These are phyloP conservation scores for Melampsora larici-populina DNA, from an alignment of 1,284 basidiomycete species.

Conservation along the genomic window DNA sequence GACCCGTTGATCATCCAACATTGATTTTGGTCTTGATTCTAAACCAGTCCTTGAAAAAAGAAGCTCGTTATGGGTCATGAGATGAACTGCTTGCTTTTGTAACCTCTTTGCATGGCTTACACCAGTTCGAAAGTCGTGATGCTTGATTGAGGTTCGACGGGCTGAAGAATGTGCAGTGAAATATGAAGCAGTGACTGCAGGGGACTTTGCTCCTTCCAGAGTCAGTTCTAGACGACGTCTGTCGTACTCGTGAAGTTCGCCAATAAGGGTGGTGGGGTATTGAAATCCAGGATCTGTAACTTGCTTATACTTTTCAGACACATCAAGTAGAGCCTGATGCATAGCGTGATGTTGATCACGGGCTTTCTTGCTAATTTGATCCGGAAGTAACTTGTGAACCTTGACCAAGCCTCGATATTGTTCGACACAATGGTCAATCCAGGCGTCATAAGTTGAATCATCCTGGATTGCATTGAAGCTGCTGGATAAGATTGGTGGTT, in stretches of 20 bases:
- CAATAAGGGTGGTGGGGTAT: neutral
- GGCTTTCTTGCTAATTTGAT: too few relatives aligned
- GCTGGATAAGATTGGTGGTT: too few relatives aligned
- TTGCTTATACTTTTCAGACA: neutral
- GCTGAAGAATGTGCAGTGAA: slow-evolving; percentile 21
- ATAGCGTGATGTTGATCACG: too few relatives aligned
- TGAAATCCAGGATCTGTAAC: neutral
- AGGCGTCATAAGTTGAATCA: too few relatives aligned
- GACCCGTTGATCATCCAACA: slow-evolving; percentile 8
- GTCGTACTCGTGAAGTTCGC: slow-evolving; percentile 23
- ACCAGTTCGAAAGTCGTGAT: neutral
- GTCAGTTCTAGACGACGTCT: neutral
- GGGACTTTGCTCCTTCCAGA: neutral
- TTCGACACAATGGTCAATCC: too few relatives aligned
- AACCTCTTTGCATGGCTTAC: slow-evolving; percentile 4
- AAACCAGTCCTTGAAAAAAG: neutral
- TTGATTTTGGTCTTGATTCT: neutral
- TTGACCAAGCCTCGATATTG: too few relatives aligned
- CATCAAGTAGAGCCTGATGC: neutral
- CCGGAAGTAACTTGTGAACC: too few relatives aligned
- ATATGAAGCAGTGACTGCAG: slow-evolving; percentile 7
- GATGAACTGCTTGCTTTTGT: slow-evolving; percentile 8
- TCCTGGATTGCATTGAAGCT: too few relatives aligned
- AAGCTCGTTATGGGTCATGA: neutral
- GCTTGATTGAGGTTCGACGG: neutral